Evolutionary conservation across 2,329 filamentous ascomycete genomes (phyloP).

Genomic region (Ampelomyces quisqualis): DNA sequence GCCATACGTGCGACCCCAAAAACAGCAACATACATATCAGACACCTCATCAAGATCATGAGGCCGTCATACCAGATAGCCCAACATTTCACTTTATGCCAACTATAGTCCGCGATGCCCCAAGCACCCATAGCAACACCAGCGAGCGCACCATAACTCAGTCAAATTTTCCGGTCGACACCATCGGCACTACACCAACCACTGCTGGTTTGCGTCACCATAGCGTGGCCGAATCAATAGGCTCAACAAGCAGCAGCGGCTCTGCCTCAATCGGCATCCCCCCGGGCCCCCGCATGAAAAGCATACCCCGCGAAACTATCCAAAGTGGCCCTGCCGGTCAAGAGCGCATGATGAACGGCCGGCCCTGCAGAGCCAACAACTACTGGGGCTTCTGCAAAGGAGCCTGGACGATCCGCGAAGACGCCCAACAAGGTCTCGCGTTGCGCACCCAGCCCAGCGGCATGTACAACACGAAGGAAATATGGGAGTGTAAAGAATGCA

Average conservation of each 20-base stretch:
- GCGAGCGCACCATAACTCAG: conserved; percentile 9
- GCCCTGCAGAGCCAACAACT: conserved; percentile 44
- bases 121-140: conserved; percentile 7
- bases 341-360: conserved; percentile 39
- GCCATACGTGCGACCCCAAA: conserved; percentile 1
- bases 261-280: conserved; percentile 16
- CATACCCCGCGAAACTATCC: conserved; percentile 23
- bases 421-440: conserved; percentile 31
- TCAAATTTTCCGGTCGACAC: conserved; percentile 7
- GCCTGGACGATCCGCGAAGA: conserved; percentile 42
- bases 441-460: conserved; percentile 37
- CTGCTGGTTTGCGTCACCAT: conserved; percentile 7
- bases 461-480: conserved; percentile 39
- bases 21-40: not conserved
- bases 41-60: conserved; percentile 1
- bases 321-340: conserved; percentile 16
- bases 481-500: conserved; percentile 41
- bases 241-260: conserved; percentile 20
- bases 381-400: conserved; percentile 47
- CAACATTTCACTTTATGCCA: conserved; percentile 1
- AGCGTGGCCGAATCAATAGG: conserved; percentile 16
- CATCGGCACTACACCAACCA: conserved; percentile 4
- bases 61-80: not conserved
- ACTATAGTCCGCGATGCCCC: not conserved
- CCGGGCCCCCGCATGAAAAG: conserved; percentile 9